A percentile compares a stretch with the other conserved stretches of the same genome.
These are phyloP conservation scores for Zanthoxylum bungeanum DNA, from an alignment of 345 rosid genomes.

Conservation along the genomic window DNA sequence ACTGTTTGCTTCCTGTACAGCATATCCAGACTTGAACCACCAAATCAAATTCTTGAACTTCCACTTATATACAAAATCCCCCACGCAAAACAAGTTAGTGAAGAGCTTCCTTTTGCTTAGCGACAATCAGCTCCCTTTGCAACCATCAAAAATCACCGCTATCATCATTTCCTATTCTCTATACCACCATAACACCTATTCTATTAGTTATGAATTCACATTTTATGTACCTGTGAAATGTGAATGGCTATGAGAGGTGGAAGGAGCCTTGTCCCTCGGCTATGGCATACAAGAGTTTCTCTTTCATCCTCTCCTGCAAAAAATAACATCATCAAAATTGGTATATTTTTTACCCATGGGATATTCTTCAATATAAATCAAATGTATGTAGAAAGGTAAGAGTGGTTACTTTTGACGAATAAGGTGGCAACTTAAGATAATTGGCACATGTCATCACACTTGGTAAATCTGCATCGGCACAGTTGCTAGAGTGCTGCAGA, in stretches of 20 bases:
- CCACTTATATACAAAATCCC: slow-evolving; percentile 16
- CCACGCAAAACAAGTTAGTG: slow-evolving; percentile 14
- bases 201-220: slow-evolving; percentile 51
- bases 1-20: slow-evolving; percentile 19
- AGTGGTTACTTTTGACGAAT: slow-evolving; percentile 70
- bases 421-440: slow-evolving; percentile 92
- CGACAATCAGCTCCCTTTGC: slow-evolving; percentile 24
- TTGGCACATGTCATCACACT: slow-evolving; percentile 99
- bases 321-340: not conserved
- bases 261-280: slow-evolving; percentile 97
- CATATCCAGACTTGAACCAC: slow-evolving; percentile 11
- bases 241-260: slow-evolving; percentile 69
- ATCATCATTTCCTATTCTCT: not conserved
- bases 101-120: slow-evolving; percentile 29
- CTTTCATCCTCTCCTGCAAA: slow-evolving; percentile 89
- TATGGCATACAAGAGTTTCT: slow-evolving; percentile 82
- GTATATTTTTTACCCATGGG: not conserved
- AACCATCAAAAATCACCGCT: slow-evolving; percentile 7
- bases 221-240: slow-evolving; percentile 17
- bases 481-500: slow-evolving; percentile 65
- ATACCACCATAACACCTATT: slow-evolving; percentile 21
- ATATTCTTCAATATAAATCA: not conserved
- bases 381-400: slow-evolving; percentile 10
- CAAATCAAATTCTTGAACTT: slow-evolving; percentile 10
- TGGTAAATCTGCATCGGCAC: slow-evolving; percentile 74